Evolutionary conservation across 768 basidiomycete genomes (phyloP).

Genomic region (Sistotremastrum suecicum): DNA sequence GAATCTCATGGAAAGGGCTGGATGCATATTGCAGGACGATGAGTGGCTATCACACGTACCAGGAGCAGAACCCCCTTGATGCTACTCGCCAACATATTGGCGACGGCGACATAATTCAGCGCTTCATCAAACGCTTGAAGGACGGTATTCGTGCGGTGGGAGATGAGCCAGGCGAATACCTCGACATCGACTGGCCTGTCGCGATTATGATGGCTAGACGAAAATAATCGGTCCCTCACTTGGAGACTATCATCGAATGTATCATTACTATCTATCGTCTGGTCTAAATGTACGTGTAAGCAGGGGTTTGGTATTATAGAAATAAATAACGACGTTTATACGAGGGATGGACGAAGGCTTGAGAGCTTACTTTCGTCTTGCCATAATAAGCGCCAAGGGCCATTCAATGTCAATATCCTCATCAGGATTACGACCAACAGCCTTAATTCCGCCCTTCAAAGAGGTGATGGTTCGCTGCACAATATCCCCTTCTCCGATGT

Average conservation of each 20-base stretch:
- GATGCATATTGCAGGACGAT: conserved; percentile 57
- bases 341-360: no score
- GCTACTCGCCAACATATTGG: conserved; percentile 6
- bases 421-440: conserved; percentile 5
- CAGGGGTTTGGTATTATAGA: no score
- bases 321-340: no score
- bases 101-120: conserved; percentile 50
- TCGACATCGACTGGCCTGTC: no score
- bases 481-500: conserved; percentile 16
- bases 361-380: not conserved
- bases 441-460: no score
- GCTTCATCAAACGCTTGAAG: conserved; percentile 45
- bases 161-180: no score
- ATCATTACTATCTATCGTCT: no score
- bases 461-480: conserved; percentile 3
- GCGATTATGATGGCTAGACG: no score
- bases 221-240: no score
- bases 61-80: conserved; percentile 49
- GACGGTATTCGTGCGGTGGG: conserved; percentile 6
- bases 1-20: conserved; percentile 51
- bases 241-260: no score
- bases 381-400: conserved; percentile 30
- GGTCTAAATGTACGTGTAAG: no score
- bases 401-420: conserved; percentile 33
- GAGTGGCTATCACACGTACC: conserved; percentile 55